Conservation (phyloP, 192 early-diverging fungal genomes). For the Coemansia sp. region DNA sequence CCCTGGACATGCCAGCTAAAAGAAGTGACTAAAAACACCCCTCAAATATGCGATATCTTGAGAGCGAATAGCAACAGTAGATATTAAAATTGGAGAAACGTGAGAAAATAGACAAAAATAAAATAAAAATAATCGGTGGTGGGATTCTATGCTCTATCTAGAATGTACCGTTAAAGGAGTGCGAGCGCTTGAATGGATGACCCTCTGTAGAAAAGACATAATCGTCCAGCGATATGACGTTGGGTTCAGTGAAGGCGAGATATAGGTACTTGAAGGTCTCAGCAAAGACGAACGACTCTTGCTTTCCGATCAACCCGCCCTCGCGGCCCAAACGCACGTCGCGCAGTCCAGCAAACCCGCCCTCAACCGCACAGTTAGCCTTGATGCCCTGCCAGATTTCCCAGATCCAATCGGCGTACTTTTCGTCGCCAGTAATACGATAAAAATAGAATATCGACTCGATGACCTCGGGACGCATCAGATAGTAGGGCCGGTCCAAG, state of each 20-base stretch:
- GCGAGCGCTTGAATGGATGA: conserved; percentile 69
- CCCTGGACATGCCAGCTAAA: background rate
- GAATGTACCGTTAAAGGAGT: conserved; percentile 48
- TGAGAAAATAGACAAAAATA: background rate
- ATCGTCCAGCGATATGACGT: conserved; percentile 73
- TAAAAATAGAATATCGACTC: conserved; percentile 88
- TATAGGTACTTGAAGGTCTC: conserved; percentile 98
- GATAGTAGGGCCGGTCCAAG: conserved; percentile 54
- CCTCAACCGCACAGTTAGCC: conserved; percentile 63
- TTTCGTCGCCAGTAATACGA: conserved; percentile 82
- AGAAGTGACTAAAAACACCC: background rate
- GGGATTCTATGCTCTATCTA: background rate
- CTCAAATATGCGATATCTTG: background rate
- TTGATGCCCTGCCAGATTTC: conserved; percentile 88
- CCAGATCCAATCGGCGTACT: conserved; percentile 80
- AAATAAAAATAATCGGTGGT: background rate
- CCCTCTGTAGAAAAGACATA: conserved; percentile 97
- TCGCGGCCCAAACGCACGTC: conserved; percentile 40
- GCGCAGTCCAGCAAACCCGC: conserved; percentile 65
- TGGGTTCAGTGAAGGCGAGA: conserved; percentile 71
- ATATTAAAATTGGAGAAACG: background rate
- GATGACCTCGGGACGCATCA: conserved; percentile 88
- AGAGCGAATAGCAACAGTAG: background rate
- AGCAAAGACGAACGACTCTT: conserved; percentile 83
- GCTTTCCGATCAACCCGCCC: conserved; percentile 42